These are phyloP conservation scores for Rauvolfia tetraphylla DNA, from an alignment of 257 asterid species.

Conservation along the genomic window DNA sequence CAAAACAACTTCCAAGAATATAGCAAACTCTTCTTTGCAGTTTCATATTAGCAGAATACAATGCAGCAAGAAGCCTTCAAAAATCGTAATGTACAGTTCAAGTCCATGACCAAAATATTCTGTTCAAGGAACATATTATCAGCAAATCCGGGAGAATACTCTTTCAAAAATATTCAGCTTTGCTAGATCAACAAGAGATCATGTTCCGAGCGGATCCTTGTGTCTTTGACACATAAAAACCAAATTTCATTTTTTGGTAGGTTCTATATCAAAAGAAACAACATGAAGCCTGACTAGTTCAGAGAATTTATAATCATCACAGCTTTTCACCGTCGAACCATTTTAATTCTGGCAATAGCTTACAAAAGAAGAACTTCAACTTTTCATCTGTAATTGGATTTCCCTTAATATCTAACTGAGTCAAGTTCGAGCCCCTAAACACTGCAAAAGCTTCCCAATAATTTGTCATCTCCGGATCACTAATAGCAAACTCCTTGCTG, in stretches of 20 bases:
- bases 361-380: constrained; percentile 42
- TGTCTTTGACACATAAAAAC: background rate
- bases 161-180: background rate
- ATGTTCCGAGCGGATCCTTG: background rate
- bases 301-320: background rate
- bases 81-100: background rate
- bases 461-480: constrained; percentile 24
- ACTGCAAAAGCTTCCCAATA: constrained; percentile 65
- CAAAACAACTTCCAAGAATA: background rate
- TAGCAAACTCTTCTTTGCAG: background rate
- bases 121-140: background rate
- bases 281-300: background rate
- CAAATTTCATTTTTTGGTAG: too few relatives aligned
- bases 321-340: constrained; percentile 70
- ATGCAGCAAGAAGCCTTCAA: too few relatives aligned
- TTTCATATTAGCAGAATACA: too few relatives aligned
- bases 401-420: constrained; percentile 65
- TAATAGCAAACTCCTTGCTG: constrained; percentile 23
- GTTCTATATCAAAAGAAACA: background rate
- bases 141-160: background rate
- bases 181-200: background rate
- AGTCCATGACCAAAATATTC: background rate
- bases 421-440: constrained; percentile 61
- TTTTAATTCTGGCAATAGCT: constrained; percentile 58
- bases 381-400: constrained; percentile 46